These are phyloP conservation scores for Sicyos baderoa DNA, from an alignment of 306 rosid genomes.

Conservation along the genomic window DNA sequence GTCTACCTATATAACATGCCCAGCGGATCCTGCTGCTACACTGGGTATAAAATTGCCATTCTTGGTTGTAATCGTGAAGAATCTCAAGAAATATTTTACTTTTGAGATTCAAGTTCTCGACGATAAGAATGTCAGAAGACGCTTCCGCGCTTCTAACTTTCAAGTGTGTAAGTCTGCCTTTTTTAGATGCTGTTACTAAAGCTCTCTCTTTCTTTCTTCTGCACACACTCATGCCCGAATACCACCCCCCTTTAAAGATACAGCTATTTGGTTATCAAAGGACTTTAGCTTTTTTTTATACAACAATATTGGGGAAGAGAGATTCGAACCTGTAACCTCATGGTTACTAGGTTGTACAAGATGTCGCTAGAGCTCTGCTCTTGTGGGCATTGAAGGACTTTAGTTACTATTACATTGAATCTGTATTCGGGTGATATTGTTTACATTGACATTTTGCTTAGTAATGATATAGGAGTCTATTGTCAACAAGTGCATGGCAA, in stretches of 20 bases:
- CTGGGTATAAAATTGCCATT: constrained; percentile 90
- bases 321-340: too few species aligned
- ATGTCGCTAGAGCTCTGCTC: too few species aligned
- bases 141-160: constrained; percentile 92
- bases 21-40: constrained; percentile 92
- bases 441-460: too few species aligned
- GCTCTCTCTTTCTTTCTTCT: constrained; percentile 2
- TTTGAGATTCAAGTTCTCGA: constrained; percentile 94
- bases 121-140: constrained; percentile 84
- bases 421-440: neutral
- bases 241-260: neutral
- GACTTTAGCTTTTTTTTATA: too few species aligned
- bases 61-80: constrained; percentile 85
- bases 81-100: constrained; percentile 82
- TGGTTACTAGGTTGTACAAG: too few species aligned
- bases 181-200: constrained; percentile 30
- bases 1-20: constrained; percentile 88
- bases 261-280: neutral
- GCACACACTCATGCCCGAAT: neutral
- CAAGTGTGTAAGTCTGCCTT: constrained; percentile 85
- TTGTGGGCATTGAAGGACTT: neutral
- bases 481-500: too few species aligned
- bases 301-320: too few species aligned
- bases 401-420: neutral
- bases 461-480: too few species aligned